Base-by-base conservation (phyloP, 805 yeast species). In the Zygoascus flipseniorum region DNA sequence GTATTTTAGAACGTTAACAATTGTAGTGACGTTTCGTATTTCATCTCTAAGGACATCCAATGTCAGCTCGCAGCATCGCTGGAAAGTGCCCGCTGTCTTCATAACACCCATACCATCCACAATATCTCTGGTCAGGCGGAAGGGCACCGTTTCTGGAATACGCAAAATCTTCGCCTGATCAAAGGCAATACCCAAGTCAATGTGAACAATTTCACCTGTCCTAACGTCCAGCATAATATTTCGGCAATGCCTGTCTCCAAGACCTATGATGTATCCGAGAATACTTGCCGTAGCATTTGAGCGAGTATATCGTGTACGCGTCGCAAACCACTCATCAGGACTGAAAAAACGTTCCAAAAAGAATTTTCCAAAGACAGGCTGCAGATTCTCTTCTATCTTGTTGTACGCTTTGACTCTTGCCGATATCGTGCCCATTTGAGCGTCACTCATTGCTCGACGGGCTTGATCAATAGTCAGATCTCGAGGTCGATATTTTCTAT, bases 191-290 rank as follows among this genome's bases (percentile, higher is more conserved):
- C 99, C 99, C 16, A 93, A 71, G 67, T 93, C 99, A 60, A 93
- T 95, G 65, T 95, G 99, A 26, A 93, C 83, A 0, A 97, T 95
- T 61, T 90, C 97, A 0, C 98, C 98, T 0, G 87, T 77, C n/a
- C 66, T 63, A 48, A 75, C 74, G 66, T 93, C 97, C n/a, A 93
- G 64, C 47, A 93, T 68, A 41, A 93, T 84, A 65, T 93, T 93
- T 66, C 89, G 89, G 65, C 95, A 80, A 68, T 93, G 99, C 31
- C 99, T 74, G 66, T 93, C 99, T 5, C 99, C 99, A 5, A 93
- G 74, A 0, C 99, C 99, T 43, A 93, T 71, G 13, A 93, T 74
- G 66, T 87, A 77, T 0, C 99, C 99, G 20, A 89, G 83, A 48
- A 95, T 85, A 0, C 97, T 89, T 1, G 85, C 78, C 0, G 89